Conservation (phyloP, 306 rosid species). For the Malus domestica region DNA sequence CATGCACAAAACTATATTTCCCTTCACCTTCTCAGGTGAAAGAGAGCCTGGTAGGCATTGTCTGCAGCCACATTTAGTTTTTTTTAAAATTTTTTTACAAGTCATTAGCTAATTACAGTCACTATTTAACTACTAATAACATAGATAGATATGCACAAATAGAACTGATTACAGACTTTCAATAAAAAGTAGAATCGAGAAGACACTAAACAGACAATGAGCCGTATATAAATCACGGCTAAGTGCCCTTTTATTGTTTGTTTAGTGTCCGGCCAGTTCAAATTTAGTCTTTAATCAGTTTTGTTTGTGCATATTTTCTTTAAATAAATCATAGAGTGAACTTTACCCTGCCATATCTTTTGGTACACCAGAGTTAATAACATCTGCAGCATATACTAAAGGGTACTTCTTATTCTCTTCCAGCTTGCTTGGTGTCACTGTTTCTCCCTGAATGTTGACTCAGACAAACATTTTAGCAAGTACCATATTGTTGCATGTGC, state of each 20-base stretch:
- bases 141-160: no score
- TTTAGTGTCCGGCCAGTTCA: no score
- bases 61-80: conserved; percentile 32
- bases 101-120: neutral
- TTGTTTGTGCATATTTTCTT: no score
- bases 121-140: neutral
- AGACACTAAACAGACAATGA: neutral
- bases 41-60: conserved; percentile 61
- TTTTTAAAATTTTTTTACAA: neutral
- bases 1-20: conserved; percentile 73
- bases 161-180: neutral
- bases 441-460: conserved; percentile 47
- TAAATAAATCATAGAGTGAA: neutral
- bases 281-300: no score
- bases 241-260: no score
- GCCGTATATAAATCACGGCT: no score
- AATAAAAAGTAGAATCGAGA: neutral
- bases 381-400: conserved; percentile 54
- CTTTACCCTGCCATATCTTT: conserved; percentile 31
- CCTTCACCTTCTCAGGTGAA: conserved; percentile 44
- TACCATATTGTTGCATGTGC: neutral
- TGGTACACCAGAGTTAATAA: conserved; percentile 30
- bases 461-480: neutral
- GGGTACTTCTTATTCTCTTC: conserved; percentile 32
- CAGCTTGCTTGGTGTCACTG: conserved; percentile 58